A percentile compares a stretch with the other conserved stretches of the same genome.
Evolutionary conservation across 345 rosid species (phyloP).

Genomic region (Eucalyptus tenuipes): DNA sequence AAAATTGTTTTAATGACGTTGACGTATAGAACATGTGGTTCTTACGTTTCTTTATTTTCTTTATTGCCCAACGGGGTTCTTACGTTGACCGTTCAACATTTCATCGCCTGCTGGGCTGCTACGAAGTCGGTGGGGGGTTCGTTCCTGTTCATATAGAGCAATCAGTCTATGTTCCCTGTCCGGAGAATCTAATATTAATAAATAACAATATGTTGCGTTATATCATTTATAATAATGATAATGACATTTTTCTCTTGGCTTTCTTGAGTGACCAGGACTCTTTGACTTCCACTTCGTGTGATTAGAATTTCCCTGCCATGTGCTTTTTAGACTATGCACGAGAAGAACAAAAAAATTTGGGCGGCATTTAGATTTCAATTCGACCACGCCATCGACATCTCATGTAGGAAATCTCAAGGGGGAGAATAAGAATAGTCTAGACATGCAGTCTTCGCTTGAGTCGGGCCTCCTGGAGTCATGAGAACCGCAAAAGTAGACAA

Average conservation of each 20-base stretch:
- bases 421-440: too few species aligned
- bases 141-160: neutral
- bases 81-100: neutral
- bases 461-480: neutral
- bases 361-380: neutral
- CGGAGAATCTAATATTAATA: neutral
- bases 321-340: neutral
- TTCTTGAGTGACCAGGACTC: neutral
- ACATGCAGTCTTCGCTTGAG: neutral
- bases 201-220: neutral
- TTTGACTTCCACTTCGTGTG: neutral
- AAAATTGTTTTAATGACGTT: neutral
- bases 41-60: neutral
- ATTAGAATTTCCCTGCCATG: neutral
- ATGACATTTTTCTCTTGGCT: neutral
- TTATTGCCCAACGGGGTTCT: neutral
- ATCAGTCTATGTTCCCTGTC: neutral
- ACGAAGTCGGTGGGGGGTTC: neutral
- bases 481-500: neutral
- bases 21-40: neutral
- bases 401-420: neutral
- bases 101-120: neutral
- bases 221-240: too few species aligned
- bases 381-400: neutral
- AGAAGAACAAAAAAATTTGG: neutral